These are phyloP conservation scores for Deuterostichococcus epilithicus DNA, from an alignment of 139 green algal genomes.

Conservation along the genomic window DNA sequence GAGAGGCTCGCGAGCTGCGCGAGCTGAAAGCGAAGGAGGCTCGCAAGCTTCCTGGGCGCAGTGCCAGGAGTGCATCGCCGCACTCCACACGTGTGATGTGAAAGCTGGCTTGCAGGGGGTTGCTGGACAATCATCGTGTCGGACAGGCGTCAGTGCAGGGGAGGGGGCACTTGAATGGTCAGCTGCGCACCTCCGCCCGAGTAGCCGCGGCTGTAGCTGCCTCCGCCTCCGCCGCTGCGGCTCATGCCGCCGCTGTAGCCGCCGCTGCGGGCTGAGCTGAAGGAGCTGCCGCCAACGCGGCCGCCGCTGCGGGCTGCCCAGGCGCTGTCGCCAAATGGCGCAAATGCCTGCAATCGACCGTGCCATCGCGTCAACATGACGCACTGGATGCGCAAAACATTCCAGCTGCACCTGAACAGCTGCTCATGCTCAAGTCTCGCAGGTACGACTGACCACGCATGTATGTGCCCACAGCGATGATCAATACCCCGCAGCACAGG, in stretches of 20 bases:
- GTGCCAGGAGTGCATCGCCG: too few species aligned
- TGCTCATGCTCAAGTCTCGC: not conserved
- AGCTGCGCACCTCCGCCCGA: not conserved
- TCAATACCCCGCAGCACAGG: too few species aligned
- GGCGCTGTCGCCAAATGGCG: not conserved
- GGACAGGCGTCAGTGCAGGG: not conserved
- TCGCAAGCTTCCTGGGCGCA: too few species aligned
- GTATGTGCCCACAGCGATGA: too few species aligned
- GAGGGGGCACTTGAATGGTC: not conserved
- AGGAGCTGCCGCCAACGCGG: slow-evolving; percentile 38
- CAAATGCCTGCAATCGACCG: slow-evolving; percentile 6
- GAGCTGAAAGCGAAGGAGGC: too few species aligned
- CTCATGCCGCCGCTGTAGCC: not conserved
- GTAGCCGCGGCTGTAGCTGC: not conserved
- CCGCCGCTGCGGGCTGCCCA: slow-evolving; percentile 41
- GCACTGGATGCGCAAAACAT: not conserved
- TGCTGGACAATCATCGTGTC: too few species aligned
- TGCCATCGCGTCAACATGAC: not conserved
- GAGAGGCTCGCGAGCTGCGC: too few species aligned
- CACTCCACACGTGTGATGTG: not conserved
- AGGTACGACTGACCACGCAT: not conserved
- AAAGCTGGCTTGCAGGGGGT: not conserved
- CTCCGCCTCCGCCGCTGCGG: not conserved
- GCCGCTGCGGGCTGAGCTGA: slow-evolving; percentile 22
- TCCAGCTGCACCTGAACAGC: too few species aligned